phyloP scores from a whole-genome alignment of 176 grass and related monocot genomes.

The Musa schizocarpa region DNA sequence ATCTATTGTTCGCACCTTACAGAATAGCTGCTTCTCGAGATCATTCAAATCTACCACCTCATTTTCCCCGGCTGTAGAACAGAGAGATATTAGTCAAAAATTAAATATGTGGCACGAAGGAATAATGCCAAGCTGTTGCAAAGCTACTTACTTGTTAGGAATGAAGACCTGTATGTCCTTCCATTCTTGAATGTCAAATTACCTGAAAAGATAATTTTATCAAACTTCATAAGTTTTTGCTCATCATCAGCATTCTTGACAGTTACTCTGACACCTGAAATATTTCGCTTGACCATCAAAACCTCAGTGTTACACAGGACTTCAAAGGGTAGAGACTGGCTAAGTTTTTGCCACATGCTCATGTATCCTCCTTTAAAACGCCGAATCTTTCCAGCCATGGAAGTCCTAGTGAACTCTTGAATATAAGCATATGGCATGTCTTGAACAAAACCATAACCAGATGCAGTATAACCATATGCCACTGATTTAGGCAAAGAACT shows the following conservation, averaged over 20 bases:
- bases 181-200: constrained; percentile 46
- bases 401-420: constrained; percentile 73
- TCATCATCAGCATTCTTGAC: constrained; percentile 34
- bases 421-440: constrained; percentile 85
- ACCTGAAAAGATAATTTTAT: constrained; percentile 65
- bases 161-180: constrained; percentile 55
- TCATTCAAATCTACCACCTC: constrained; percentile 54
- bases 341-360: constrained; percentile 65
- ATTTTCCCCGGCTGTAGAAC: constrained; percentile 39
- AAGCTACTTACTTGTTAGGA: constrained; percentile 36
- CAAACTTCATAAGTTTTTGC: constrained; percentile 38
- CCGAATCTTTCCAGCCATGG: constrained; percentile 67
- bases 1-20: constrained; percentile 55
- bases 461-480: constrained; percentile 68
- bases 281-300: constrained; percentile 39
- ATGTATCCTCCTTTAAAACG: constrained; percentile 62
- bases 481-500: constrained; percentile 70
- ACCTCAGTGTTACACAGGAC: constrained; percentile 44
- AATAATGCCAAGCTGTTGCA: constrained; percentile 3
- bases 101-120: background rate
- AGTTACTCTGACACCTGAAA: constrained; percentile 21
- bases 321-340: constrained; percentile 52
- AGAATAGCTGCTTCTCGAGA: constrained; percentile 58
- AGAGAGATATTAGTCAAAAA: background rate
- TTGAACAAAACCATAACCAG: constrained; percentile 73